Evolutionary conservation across 2,329 filamentous ascomycete genomes (phyloP).

Genomic region (Pezicula radicicola): DNA sequence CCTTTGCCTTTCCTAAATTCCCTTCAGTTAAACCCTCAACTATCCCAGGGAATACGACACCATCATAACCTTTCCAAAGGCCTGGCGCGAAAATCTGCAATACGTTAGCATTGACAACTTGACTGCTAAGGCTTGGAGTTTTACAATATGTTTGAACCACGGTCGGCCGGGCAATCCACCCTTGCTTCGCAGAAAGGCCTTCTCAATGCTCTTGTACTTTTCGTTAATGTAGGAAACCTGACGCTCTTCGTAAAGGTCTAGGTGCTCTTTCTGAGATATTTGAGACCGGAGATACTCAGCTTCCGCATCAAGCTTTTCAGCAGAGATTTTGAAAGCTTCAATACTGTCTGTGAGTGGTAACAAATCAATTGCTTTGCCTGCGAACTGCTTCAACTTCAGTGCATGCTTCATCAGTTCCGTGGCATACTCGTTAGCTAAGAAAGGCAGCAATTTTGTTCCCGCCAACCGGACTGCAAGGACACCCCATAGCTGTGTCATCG

Average conservation of each 20-base stretch:
- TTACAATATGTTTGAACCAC: constrained; percentile 2
- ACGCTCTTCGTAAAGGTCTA: background rate
- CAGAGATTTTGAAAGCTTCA: background rate
- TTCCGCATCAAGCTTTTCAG: background rate
- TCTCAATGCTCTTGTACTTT: background rate
- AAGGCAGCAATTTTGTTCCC: constrained; percentile 41
- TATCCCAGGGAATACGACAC: background rate
- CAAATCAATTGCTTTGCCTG: background rate
- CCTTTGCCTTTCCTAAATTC: background rate
- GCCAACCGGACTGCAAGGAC: constrained; percentile 41
- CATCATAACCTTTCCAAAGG: background rate
- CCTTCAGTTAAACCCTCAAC: background rate
- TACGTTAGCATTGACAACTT: background rate
- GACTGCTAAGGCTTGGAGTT: background rate
- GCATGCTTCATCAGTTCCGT: background rate
- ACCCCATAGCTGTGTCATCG: constrained; percentile 49
- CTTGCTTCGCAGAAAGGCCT: background rate
- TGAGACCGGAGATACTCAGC: background rate
- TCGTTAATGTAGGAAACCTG: background rate
- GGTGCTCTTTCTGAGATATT: background rate
- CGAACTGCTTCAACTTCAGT: background rate
- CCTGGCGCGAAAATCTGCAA: background rate
- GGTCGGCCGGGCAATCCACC: background rate
- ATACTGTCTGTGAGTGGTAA: background rate
- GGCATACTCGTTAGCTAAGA: constrained; percentile 38